Evolutionary conservation across 1,284 basidiomycete species (phyloP), one percentile per base, ranked within the genome.

Genomic region (Boletellus sp.): DNA sequence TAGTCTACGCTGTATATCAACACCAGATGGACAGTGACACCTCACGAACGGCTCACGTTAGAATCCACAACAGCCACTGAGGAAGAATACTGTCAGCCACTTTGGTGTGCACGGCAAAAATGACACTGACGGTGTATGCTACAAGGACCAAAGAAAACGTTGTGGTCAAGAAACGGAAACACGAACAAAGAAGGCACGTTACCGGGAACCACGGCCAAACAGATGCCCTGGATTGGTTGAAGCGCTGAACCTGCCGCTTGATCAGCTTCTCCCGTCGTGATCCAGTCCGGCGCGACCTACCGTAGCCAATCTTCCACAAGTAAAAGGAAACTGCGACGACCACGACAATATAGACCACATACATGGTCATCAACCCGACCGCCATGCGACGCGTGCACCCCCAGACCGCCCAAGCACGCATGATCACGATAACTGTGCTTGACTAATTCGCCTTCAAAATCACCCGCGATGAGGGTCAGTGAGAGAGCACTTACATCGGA

Each of bases 341-440:
- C 15, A 38, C 26, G 22, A 47, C 2, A 16, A 56, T 21, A 36
- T 57, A 56, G 24, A 47, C 0, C 3, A 37, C 28, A 36, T 57
- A 57, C 18, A 52, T 8, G n/a, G 21, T 13, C 6, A 56, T 19
- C 22, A 57, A 37, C 8, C 19, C 30, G 8, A 47, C 24, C 8
- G 42, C 44, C 24, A 38, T 38, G 18, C 46, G 46, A 16, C 49
- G 46, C 6, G 32, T 50, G 28, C 53, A 57, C 6, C 56, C 50
- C 56, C 56, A 57, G 13, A 55, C 55, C 3, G 50, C 53, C 56
- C 54, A 55, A 21, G 55, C 55, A 28, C 55, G 53, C 53, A 45
- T 49, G 11, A 57, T 47, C 15, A 57, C 53, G 44, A 55, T 32
- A n/a, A 57, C 55, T 57, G 50, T 40, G 18, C 52, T 53, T 35